A percentile compares a stretch with the other conserved stretches of the same genome.
phyloP scores from a whole-genome alignment of 352 stramenopile genomes.

The Phytophthora megakarya region DNA sequence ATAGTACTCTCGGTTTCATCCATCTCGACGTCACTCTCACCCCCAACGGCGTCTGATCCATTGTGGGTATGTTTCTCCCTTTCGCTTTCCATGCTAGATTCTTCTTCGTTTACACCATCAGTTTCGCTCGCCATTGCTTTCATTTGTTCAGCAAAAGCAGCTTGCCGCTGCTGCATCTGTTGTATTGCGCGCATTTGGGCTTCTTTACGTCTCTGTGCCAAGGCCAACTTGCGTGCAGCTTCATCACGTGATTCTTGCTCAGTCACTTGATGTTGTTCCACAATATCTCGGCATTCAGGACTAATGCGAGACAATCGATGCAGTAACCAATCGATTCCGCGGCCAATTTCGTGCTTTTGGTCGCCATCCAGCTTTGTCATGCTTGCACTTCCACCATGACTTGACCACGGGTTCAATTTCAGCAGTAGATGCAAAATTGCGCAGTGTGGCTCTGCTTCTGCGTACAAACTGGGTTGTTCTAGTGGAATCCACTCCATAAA shows the following conservation, averaged over 20 bases:
- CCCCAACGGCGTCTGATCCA: conserved; percentile 31
- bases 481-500: conserved; percentile 68
- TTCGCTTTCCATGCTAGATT: conserved; percentile 25
- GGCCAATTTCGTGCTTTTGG: conserved; percentile 84
- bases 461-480: conserved; percentile 44
- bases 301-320: conserved; percentile 64
- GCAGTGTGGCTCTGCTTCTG: conserved; percentile 36
- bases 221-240: conserved; percentile 62
- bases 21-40: conserved; percentile 39
- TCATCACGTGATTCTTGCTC: conserved; percentile 69
- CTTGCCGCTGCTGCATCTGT: conserved; percentile 84
- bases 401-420: conserved; percentile 77
- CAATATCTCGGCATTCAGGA: conserved; percentile 43
- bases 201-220: conserved; percentile 67
- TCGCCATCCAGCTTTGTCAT: conserved; percentile 76
- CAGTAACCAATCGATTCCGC: conserved; percentile 80
- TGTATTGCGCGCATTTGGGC: conserved; percentile 77
- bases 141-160: conserved; percentile 81
- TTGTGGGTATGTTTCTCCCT: conserved; percentile 32
- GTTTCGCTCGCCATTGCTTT: conserved; percentile 58
- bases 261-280: conserved; percentile 65
- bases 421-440: conserved; percentile 65
- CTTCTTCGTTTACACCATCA: conserved; percentile 53
- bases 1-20: conserved; percentile 50
- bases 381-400: conserved; percentile 50